Conservation (phyloP, 768 basidiomycete genomes). For the Pulveroboletus sp. region DNA sequence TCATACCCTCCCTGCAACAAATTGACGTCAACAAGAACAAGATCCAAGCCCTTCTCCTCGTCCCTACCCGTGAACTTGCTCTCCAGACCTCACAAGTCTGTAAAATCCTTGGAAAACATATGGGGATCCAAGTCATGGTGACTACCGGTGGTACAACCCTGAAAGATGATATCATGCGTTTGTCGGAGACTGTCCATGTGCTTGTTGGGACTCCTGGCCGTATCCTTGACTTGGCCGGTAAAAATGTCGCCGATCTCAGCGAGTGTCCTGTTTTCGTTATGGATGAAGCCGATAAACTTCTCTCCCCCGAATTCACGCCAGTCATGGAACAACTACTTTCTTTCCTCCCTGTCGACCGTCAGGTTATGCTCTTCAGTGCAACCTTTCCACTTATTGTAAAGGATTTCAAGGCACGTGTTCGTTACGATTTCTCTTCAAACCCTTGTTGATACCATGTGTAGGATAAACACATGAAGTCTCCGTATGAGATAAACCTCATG, state of each 20-base stretch:
- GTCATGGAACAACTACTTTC: slow-evolving; percentile 95
- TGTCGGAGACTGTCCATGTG: slow-evolving; percentile 88
- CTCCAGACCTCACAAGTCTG: slow-evolving; percentile 99
- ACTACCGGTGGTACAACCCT: slow-evolving; percentile 98
- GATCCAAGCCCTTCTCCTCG: slow-evolving; percentile 94
- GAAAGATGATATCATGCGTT: slow-evolving; percentile 94
- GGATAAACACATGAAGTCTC: slow-evolving; percentile 95
- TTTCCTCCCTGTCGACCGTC: slow-evolving; percentile 78
- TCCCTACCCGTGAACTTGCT: slow-evolving; percentile 97
- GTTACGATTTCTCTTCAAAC: neutral
- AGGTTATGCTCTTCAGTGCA: slow-evolving; percentile 99
- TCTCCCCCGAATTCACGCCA: slow-evolving; percentile 95
- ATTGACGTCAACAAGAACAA: slow-evolving; percentile 78
- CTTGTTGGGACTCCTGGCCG: slow-evolving; percentile 97
- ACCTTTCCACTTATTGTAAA: slow-evolving; percentile 99
- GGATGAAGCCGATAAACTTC: slow-evolving; percentile 98
- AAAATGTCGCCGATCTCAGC: slow-evolving; percentile 88
- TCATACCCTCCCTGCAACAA: slow-evolving; percentile 94
- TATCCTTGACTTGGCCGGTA: slow-evolving; percentile 91
- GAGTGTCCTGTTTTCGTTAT: slow-evolving; percentile 97
- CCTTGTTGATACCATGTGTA: slow-evolving; percentile 29
- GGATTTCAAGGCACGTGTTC: slow-evolving; percentile 80
- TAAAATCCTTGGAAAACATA: slow-evolving; percentile 94
- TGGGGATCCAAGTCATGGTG: slow-evolving; percentile 96
- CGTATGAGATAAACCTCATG: slow-evolving; percentile 99